These are phyloP conservation scores for Cordia subcordata DNA, from an alignment of 257 asterid species.

Conservation along the genomic window DNA sequence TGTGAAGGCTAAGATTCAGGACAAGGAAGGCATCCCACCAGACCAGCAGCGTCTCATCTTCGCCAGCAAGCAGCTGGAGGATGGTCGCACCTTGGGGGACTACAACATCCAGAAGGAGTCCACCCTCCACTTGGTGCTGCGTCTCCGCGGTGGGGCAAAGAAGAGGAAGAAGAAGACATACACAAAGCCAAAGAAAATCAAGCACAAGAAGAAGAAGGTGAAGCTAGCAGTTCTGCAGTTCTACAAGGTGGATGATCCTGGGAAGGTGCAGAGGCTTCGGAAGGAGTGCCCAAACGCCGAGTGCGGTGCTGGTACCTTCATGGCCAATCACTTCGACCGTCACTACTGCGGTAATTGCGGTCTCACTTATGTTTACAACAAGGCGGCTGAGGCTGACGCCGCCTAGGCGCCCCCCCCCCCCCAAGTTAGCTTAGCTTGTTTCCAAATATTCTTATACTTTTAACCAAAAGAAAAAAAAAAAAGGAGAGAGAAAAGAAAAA, in stretches of 20 bases:
- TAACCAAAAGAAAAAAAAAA: background rate
- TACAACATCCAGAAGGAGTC: slow-evolving; percentile 11
- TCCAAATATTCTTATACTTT: too few relatives aligned
- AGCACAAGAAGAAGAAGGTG: slow-evolving; percentile 12
- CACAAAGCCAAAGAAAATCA: slow-evolving; percentile 11
- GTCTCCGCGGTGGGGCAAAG: slow-evolving; percentile 7
- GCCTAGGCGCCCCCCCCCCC: too few relatives aligned
- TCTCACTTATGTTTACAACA: slow-evolving; percentile 9
- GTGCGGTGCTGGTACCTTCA: slow-evolving; percentile 12
- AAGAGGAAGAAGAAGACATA: slow-evolving; percentile 16
- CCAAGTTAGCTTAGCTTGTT: too few relatives aligned
- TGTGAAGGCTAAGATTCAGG: slow-evolving; percentile 8
- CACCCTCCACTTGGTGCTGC: slow-evolving; percentile 7
- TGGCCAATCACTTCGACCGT: slow-evolving; percentile 13
- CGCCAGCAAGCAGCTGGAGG: slow-evolving; percentile 8
- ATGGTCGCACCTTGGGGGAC: slow-evolving; percentile 4
- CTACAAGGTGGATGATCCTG: slow-evolving; percentile 11
- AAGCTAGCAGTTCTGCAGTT: slow-evolving; percentile 10
- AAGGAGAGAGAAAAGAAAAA: too few relatives aligned
- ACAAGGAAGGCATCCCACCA: slow-evolving; percentile 9
- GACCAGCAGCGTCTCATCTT: slow-evolving; percentile 8
- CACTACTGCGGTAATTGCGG: slow-evolving; percentile 15
- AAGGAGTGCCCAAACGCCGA: slow-evolving; percentile 10
- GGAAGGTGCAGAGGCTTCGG: slow-evolving; percentile 6
- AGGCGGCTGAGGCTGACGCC: background rate